Evolutionary conservation across 306 rosid species (phyloP).

Genomic region (Rubus parviflorus): DNA sequence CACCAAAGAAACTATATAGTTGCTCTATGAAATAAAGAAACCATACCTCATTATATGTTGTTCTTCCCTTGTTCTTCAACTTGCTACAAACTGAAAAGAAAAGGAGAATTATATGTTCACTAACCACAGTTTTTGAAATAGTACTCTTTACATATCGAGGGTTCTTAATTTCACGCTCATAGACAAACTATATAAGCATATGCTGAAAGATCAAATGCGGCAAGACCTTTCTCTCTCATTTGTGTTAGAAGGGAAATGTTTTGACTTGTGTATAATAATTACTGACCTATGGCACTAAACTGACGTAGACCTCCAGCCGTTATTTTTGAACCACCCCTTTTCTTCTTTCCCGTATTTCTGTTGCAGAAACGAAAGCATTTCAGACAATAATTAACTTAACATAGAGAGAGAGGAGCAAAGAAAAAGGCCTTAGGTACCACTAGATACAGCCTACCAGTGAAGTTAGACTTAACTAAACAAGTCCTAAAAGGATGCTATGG

Average conservation of each 20-base stretch:
- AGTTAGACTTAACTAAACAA: neutral
- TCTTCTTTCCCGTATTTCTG: slow-evolving; percentile 30
- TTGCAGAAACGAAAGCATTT: neutral
- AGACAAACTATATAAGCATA: neutral
- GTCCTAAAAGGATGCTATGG: no score
- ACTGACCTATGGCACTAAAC: slow-evolving; percentile 32
- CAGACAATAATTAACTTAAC: neutral
- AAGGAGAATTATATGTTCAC: neutral
- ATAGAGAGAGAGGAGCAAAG: neutral
- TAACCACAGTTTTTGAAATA: neutral
- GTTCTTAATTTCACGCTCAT: neutral
- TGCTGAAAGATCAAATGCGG: neutral
- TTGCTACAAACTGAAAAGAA: slow-evolving; percentile 29
- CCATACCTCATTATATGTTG: slow-evolving; percentile 34
- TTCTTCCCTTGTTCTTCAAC: slow-evolving; percentile 35
- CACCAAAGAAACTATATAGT: neutral
- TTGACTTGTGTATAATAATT: neutral
- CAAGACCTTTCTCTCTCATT: neutral
- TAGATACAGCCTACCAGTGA: neutral
- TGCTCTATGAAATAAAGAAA: neutral
- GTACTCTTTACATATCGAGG: neutral
- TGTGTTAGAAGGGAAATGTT: neutral
- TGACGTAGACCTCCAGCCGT: slow-evolving; percentile 32
- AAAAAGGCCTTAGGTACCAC: neutral
- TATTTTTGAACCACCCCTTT: slow-evolving; percentile 19